Conservation (phyloP, 2,329 filamentous ascomycete species). For the Pseudogymnoascus sp. region DNA sequence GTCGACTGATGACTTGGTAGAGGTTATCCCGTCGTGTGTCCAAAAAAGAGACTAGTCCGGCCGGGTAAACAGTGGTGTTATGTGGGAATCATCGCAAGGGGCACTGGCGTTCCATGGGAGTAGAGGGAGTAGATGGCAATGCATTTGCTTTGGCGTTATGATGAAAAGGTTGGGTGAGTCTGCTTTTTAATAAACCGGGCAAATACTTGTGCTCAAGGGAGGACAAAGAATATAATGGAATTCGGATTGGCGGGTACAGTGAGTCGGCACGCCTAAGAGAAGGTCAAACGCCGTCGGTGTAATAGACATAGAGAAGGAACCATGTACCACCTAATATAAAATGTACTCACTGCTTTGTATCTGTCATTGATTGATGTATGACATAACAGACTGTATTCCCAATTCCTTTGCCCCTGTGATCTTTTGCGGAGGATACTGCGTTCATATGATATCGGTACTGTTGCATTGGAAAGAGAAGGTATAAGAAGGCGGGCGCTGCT, state of each 20-base stretch:
- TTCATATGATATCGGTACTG: too few relatives aligned
- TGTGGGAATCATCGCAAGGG: not conserved
- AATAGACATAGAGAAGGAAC: too few relatives aligned
- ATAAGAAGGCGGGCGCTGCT: too few relatives aligned
- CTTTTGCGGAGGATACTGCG: too few relatives aligned
- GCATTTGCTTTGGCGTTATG: not conserved
- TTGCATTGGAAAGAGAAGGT: too few relatives aligned
- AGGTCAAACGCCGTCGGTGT: too few relatives aligned
- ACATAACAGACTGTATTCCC: too few relatives aligned
- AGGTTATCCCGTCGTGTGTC: not conserved
- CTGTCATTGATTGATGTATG: too few relatives aligned
- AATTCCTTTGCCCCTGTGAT: too few relatives aligned
- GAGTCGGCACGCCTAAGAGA: not conserved
- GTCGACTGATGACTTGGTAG: not conserved
- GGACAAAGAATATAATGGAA: not conserved
- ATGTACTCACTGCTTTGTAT: too few relatives aligned
- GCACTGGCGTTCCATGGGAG: not conserved
- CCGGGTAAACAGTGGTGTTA: too few relatives aligned
- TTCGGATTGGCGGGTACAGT: not conserved
- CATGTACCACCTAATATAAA: too few relatives aligned
- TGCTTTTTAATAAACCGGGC: not conserved
- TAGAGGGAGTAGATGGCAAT: not conserved
- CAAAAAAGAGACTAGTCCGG: not conserved
- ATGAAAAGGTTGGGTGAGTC: not conserved
- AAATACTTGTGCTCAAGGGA: not conserved